These are phyloP conservation scores for Lachnellula cervina DNA, from an alignment of 2,329 filamentous ascomycete genomes.

Conservation along the genomic window DNA sequence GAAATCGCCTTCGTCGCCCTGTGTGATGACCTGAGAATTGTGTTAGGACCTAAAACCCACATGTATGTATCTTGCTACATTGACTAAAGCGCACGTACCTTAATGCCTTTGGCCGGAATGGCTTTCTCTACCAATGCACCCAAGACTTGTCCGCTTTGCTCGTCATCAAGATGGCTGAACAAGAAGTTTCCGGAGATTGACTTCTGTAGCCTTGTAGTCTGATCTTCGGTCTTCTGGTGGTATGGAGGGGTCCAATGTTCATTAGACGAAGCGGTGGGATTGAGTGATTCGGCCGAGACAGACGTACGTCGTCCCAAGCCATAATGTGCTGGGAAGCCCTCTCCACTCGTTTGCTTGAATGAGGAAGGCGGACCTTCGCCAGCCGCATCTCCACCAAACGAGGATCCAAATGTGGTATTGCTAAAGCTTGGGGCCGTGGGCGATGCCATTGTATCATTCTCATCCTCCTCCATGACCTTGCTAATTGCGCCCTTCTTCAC, in stretches of 20 bases:
- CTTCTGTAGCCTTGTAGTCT: conserved; percentile 70
- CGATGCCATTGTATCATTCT: conserved; percentile 70
- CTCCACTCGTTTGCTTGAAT: conserved; percentile 40
- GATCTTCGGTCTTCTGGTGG: conserved; percentile 77
- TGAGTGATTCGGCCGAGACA: conserved; percentile 93
- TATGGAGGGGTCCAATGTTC: conserved; percentile 88
- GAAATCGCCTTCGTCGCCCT: conserved; percentile 93
- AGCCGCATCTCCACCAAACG: conserved; percentile 44
- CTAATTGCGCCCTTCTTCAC: conserved; percentile 49
- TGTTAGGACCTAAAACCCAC: conserved; percentile 2
- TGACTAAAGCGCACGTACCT: conserved; percentile 38
- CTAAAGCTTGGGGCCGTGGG: conserved; percentile 62
- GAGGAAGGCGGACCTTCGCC: conserved; percentile 42
- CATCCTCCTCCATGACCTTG: conserved; percentile 47
- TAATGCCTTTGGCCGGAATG: conserved; percentile 83
- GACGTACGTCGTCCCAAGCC: conserved; percentile 91
- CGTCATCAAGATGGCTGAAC: conserved; percentile 91
- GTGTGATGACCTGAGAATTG: conserved; percentile 74
- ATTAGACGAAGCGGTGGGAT: conserved; percentile 75
- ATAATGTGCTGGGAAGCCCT: conserved; percentile 85
- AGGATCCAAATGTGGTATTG: conserved; percentile 30
- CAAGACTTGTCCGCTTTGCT: conserved; percentile 81
- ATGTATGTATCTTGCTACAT: not conserved
- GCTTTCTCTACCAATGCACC: conserved; percentile 91
- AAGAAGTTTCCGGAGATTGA: conserved; percentile 89